A percentile compares a stretch with the other conserved stretches of the same genome.
phyloP scores from a whole-genome alignment of 2,329 filamentous ascomycete species.

The Zelopaecilomyces penicillatus region DNA sequence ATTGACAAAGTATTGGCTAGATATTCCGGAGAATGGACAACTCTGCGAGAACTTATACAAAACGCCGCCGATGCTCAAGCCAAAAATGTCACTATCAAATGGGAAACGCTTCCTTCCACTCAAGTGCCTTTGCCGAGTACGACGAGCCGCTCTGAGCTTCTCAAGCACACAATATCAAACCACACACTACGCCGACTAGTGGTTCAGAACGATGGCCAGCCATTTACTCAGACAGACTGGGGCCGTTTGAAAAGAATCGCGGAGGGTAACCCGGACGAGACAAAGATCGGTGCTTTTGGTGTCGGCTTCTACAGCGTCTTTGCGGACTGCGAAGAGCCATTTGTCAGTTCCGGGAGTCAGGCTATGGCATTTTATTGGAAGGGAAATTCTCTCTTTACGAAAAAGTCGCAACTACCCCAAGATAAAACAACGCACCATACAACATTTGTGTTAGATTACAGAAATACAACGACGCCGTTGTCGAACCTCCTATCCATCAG shows the following conservation, averaged over 20 bases:
- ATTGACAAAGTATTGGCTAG: constrained; percentile 97
- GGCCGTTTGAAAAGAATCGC: constrained; percentile 88
- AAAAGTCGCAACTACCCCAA: constrained; percentile 65
- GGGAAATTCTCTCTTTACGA: constrained; percentile 92
- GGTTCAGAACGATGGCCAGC: constrained; percentile 84
- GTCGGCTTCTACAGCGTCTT: constrained; percentile 99
- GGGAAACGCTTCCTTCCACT: constrained; percentile 81
- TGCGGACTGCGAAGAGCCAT: constrained; percentile 94
- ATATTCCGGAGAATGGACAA: constrained; percentile 93
- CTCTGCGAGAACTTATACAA: constrained; percentile 85
- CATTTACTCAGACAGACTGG: constrained; percentile 90
- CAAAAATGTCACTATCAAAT: constrained; percentile 79
- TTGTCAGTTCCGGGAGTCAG: constrained; percentile 84
- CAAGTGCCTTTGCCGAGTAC: constrained; percentile 61
- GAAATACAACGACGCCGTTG: constrained; percentile 77
- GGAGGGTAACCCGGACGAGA: constrained; percentile 98
- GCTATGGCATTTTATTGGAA: constrained; percentile 99
- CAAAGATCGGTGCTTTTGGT: constrained; percentile 96
- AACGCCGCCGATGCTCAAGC: constrained; percentile 97
- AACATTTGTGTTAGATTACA: constrained; percentile 89
- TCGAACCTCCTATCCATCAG: constrained; percentile 79
- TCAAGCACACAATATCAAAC: constrained; percentile 77
- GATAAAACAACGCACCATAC: constrained; percentile 63
- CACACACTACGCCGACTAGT: constrained; percentile 82
- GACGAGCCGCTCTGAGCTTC: constrained; percentile 57